Conservation (phyloP, 495 filamentous ascomycete species). For the Chaetomium fimeti region DNA sequence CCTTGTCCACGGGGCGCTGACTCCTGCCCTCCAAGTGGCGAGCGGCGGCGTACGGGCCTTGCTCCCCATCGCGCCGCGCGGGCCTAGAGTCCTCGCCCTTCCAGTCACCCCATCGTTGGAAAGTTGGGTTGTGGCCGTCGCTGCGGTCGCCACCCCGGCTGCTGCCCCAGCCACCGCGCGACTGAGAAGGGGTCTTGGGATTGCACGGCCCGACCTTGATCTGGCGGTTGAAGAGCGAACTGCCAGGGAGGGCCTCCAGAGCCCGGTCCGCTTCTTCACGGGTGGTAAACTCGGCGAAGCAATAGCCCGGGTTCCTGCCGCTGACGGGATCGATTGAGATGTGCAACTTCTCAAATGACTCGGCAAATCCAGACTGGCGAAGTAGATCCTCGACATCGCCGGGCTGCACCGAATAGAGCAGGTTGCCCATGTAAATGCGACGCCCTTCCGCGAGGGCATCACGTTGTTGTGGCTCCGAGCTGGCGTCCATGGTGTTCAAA, state of each 20-base stretch:
- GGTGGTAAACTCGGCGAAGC: constrained; percentile 62
- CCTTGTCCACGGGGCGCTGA: constrained; percentile 37
- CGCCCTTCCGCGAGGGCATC: constrained; percentile 51
- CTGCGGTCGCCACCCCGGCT: constrained; percentile 15
- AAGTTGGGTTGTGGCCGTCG: constrained; percentile 26
- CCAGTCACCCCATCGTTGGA: constrained; percentile 46
- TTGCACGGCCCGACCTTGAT: constrained; percentile 63
- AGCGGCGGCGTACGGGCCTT: constrained; percentile 28
- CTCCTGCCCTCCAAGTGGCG: constrained; percentile 23
- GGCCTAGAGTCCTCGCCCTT: constrained; percentile 16
- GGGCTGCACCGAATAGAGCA: constrained; percentile 62
- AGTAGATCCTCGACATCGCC: constrained; percentile 62
- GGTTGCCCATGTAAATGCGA: constrained; percentile 65
- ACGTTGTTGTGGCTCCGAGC: constrained; percentile 18
- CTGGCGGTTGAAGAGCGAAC: constrained; percentile 52
- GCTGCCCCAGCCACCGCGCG: neutral
- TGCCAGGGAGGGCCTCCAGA: constrained; percentile 55
- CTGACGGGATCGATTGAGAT: constrained; percentile 67
- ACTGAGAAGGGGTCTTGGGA: constrained; percentile 33
- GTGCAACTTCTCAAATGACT: constrained; percentile 56
- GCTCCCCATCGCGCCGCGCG: constrained; percentile 11
- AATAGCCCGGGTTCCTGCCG: constrained; percentile 68
- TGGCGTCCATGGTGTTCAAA: constrained; percentile 3
- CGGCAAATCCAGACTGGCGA: constrained; percentile 41
- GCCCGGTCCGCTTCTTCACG: constrained; percentile 57